Evolutionary conservation across 164 flowering plant genomes (phyloP), one percentile per base, ranked within the genome.

Genomic region (Liriodendron chinense): DNA sequence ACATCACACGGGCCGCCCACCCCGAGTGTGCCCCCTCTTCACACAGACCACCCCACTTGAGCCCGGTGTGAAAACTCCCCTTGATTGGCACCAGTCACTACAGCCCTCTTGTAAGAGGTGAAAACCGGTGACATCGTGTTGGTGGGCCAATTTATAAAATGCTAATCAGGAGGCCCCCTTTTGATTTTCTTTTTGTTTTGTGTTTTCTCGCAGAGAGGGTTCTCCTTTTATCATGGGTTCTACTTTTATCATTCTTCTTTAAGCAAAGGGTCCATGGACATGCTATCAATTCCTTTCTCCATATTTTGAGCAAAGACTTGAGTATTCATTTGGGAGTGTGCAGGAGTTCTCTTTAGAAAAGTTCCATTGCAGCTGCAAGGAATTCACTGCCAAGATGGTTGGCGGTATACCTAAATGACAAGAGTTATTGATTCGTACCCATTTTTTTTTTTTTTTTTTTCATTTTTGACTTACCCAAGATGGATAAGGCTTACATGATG

Each of bases 341-440:
- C 95, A 92, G 94, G 91, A 72, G n/a, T 92, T 92, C 81, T 94
- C 91, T 73, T 53, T 92, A 76, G 97, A 91, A 78, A 82, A 76
- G 70, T 91, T 79, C 83, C 75, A 76, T 22, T 0, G 78, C 81
- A 90, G 92, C 83, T 59, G 77, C 48, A 77, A 67, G 78, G 76
- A 59, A 76, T 88, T 91, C 73, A 73, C 70, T 65, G 80, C 68
- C 50, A 78, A 74, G 70, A 28, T 88, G 82, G 78, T 74, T 74
- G 83, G 77, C 68, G 57, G 28, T 76, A 73, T 81, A 69, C 71
- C 81, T 69, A 67, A 78, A 22, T 64, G 72, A 77, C 78, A 83
- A 79, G 74, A 78, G 79, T 63, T 75, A 68, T 79, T 47, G 68
- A 57, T 22, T 24, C 24, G 9, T 23, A 9, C 3, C 20, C 8